Base-by-base conservation (phyloP, 257 asterid genomes). In the Agastache rugosa region DNA sequence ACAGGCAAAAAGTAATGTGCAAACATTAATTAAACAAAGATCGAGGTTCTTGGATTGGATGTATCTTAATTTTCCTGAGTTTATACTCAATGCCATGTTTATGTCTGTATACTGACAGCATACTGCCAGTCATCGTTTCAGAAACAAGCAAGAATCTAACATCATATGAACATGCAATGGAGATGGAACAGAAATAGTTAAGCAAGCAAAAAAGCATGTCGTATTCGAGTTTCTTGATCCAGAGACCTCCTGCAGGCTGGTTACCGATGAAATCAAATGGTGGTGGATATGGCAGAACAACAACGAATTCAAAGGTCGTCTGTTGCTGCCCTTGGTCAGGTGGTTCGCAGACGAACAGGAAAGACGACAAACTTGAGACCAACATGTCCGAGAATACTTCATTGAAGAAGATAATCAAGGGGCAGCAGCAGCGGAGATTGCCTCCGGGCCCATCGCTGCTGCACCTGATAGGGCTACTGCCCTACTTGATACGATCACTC, bases 371-470 rank as follows among this genome's bases (percentile, higher is more conserved):
- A 4, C 19, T 0, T 15, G 22, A 48, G 2, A 15, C 3, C 56
- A 16, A 50, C 6, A 29, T 29, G 34, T 29, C 37, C 37, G 7
- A 31, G 7, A 45, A 45, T 14, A 15, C 6, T 14, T 14, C n/a
- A 44, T 4, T 12, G 17, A 45, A 12, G 17, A 31, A 31, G 3
- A 6, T 31, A 31, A 0, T 31, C 35, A 31, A 31, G 41, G 44
- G 11, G 37, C 16, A 14, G 42, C 64, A 14, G 42, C 64, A 14
- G 50, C 16, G 15, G 51, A 11, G 22, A 20, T 65, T 83, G 55
- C 84, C 82, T 44, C 84, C 83, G 0, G 73, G 84, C 11, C 81
- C 82, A 2, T 42, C 72, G 11, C 35, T 22, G 71, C 67, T 77
- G 16, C 82, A 79, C 8, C 6, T 79, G 3, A 48, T 82, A 12